Conservation (phyloP, 2,329 filamentous ascomycete genomes). For the Cordyceps cicadae region DNA sequence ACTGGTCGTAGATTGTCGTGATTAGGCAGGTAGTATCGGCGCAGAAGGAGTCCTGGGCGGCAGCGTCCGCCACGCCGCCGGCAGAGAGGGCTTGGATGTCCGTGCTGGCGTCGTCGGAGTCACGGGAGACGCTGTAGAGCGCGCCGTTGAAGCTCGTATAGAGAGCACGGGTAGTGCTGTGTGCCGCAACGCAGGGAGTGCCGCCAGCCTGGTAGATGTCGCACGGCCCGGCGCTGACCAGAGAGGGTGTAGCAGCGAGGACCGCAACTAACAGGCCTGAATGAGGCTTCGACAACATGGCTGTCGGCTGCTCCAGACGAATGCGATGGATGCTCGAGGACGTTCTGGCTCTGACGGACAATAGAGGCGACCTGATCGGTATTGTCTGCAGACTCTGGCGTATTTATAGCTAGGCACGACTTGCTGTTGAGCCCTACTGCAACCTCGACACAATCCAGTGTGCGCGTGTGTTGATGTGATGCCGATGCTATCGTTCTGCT, state of each 20-base stretch:
- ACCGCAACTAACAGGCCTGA: not conserved
- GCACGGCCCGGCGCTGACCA: conserved; percentile 47
- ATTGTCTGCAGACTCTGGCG: not conserved
- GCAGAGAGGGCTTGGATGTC: conserved; percentile 43
- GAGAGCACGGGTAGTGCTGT: conserved; percentile 54
- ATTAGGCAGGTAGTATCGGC: conserved; percentile 53
- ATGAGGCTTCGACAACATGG: not conserved
- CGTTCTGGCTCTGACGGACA: not conserved
- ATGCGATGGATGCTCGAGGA: not conserved
- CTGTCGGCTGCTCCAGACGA: not conserved
- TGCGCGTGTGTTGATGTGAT: not conserved
- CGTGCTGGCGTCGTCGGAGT: conserved; percentile 36
- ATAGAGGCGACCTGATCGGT: no score
- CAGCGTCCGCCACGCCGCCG: conserved; percentile 55
- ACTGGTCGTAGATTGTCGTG: conserved; percentile 59
- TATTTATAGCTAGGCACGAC: not conserved
- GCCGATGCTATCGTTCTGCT: not conserved
- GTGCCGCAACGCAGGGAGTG: conserved; percentile 53
- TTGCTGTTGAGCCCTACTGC: not conserved
- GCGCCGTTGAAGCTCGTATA: conserved; percentile 44
- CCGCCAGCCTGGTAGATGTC: conserved; percentile 50
- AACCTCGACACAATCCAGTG: not conserved
- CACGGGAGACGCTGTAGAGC: conserved; percentile 52
- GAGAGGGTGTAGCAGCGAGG: conserved; percentile 1
- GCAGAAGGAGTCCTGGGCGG: conserved; percentile 54